These are phyloP conservation scores for Trifolium repens DNA, from an alignment of 306 rosid species.

Conservation along the genomic window DNA sequence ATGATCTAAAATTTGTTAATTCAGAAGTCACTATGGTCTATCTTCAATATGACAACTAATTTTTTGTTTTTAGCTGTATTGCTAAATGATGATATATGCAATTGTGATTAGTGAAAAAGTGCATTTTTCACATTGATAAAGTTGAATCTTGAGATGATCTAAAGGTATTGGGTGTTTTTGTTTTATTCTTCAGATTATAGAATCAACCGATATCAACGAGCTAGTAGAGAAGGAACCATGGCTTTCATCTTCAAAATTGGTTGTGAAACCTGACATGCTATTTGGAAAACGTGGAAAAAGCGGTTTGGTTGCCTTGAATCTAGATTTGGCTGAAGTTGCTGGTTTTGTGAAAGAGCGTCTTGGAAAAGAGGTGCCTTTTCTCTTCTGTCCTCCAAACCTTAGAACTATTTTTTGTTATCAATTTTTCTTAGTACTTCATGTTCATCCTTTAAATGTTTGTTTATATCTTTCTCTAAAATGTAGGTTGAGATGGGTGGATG, in stretches of 20 bases:
- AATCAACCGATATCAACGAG: conserved; percentile 80
- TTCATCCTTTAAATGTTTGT: conserved; percentile 18
- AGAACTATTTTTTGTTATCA: not conserved
- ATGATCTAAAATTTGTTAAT: conserved; percentile 10
- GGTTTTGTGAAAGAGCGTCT: conserved; percentile 82
- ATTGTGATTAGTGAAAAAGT: conserved; percentile 2
- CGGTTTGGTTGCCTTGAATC: conserved; percentile 88
- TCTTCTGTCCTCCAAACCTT: conserved; percentile 16
- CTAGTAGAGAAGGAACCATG: conserved; percentile 82
- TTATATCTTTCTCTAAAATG: conserved; percentile 30
- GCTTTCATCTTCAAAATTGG: conserved; percentile 86
- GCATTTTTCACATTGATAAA: not conserved
- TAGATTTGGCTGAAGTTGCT: conserved; percentile 81
- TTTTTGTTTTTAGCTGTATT: conserved; percentile 32
- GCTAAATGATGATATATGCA: conserved; percentile 16
- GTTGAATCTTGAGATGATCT: conserved; percentile 22
- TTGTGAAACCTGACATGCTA: conserved; percentile 98
- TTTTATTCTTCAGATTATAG: conserved; percentile 56
- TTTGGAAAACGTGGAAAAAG: conserved; percentile 99
- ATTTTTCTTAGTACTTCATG: not conserved
- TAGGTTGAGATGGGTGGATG: conserved; percentile 94
- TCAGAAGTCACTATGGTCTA: not conserved
- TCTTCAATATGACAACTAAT: conserved; percentile 27
- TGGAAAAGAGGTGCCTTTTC: conserved; percentile 75
- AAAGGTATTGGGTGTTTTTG: conserved; percentile 28